Percentiles rank a stretch among this genome's conserved stretches.
phyloP scores from a whole-genome alignment of 345 rosid species.

The Carallia pectinifolia region DNA sequence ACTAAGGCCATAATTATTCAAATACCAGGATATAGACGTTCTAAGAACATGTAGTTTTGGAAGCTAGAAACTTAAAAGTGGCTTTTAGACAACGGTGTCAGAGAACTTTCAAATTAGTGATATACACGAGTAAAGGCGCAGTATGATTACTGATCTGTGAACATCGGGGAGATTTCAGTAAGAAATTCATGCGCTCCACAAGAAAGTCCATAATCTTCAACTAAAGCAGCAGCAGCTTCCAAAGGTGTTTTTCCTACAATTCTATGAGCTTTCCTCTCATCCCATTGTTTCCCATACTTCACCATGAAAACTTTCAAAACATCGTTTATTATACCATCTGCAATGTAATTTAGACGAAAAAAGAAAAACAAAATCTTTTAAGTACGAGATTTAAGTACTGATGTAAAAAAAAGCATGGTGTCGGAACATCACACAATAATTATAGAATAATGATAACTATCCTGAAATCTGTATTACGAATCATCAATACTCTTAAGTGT shows the following conservation, averaged over 20 bases:
- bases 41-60: too few relatives aligned
- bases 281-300: conserved; percentile 90
- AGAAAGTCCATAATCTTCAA: conserved; percentile 80
- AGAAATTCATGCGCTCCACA: conserved; percentile 65
- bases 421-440: too few relatives aligned
- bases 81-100: too few relatives aligned
- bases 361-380: neutral
- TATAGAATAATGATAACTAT: too few relatives aligned
- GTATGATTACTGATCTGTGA: conserved; percentile 53
- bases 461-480: too few relatives aligned
- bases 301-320: conserved; percentile 56
- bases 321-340: conserved; percentile 64
- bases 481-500: too few relatives aligned
- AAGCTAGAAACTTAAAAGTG: too few relatives aligned
- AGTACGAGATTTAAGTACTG: neutral
- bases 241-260: conserved; percentile 66
- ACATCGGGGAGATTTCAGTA: conserved; percentile 56
- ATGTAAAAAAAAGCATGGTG: neutral
- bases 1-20: too few relatives aligned
- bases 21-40: too few relatives aligned
- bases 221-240: conserved; percentile 76
- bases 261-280: conserved; percentile 71
- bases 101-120: too few relatives aligned
- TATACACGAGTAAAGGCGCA: too few relatives aligned
- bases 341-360: conserved; percentile 7